These are phyloP conservation scores for Atkinsonella texensis DNA, from an alignment of 2,329 filamentous ascomycete species.

Conservation along the genomic window DNA sequence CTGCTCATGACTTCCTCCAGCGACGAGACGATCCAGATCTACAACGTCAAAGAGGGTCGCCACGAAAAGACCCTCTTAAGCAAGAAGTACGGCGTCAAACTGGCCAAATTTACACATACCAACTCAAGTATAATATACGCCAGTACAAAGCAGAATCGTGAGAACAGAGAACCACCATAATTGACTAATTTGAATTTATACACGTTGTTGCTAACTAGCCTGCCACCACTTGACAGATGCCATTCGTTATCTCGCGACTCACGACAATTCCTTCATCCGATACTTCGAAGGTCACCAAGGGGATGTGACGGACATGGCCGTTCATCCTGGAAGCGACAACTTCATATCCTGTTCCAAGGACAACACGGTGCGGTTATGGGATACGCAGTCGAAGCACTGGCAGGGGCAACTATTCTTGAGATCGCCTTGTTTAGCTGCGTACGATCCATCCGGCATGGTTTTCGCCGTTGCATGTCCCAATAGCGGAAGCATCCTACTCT, in stretches of 20 bases:
- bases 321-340: constrained; percentile 78
- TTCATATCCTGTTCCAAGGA: constrained; percentile 90
- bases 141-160: constrained; percentile 86
- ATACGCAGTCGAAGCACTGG: constrained; percentile 66
- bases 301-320: constrained; percentile 68
- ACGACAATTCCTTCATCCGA: constrained; percentile 92
- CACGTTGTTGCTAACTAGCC: constrained; percentile 3
- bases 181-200: neutral
- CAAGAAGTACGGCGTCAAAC: constrained; percentile 93
- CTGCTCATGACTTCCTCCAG: constrained; percentile 82
- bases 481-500: constrained; percentile 71
- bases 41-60: constrained; percentile 82
- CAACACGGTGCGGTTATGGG: constrained; percentile 86
- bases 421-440: constrained; percentile 72
- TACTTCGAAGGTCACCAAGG: constrained; percentile 90
- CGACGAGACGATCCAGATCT: constrained; percentile 92
- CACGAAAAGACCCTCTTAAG: constrained; percentile 81
- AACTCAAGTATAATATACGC: constrained; percentile 87
- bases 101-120: constrained; percentile 89
- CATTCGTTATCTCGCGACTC: constrained; percentile 76
- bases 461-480: constrained; percentile 80
- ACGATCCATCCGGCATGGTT: constrained; percentile 83
- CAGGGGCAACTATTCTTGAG: constrained; percentile 72
- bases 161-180: constrained; percentile 10
- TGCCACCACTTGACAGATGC: constrained; percentile 41